Evolutionary conservation across 192 early-diverging fungal genomes (phyloP).

Genomic region (Coemansia umbellata): DNA sequence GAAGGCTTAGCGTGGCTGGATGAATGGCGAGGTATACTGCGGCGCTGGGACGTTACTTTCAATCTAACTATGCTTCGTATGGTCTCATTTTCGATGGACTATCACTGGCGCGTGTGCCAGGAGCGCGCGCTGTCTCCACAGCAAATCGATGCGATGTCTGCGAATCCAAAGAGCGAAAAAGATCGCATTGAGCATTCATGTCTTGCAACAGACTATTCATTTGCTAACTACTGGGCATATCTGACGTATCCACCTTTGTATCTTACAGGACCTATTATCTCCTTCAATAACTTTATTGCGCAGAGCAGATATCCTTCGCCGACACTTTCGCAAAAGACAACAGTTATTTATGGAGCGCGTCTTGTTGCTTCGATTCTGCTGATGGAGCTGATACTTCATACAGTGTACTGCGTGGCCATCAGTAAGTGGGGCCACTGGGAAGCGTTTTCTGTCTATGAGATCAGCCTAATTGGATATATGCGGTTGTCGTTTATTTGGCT

Average conservation of each 20-base stretch:
- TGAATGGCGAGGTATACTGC: conserved; percentile 61
- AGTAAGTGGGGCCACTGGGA: conserved; percentile 84
- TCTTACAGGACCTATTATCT: conserved; percentile 91
- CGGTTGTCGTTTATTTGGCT: conserved; percentile 92
- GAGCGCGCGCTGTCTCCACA: conserved; percentile 20
- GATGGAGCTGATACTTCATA: conserved; percentile 90
- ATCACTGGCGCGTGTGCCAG: conserved; percentile 71
- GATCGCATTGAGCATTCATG: conserved; percentile 58
- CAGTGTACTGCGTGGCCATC: conserved; percentile 86
- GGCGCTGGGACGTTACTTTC: conserved; percentile 86
- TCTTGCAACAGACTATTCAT: conserved; percentile 66
- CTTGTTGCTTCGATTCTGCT: conserved; percentile 60
- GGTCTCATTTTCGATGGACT: conserved; percentile 92
- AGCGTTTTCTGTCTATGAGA: conserved; percentile 71
- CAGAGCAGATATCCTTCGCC: conserved; percentile 65
- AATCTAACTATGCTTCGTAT: conserved; percentile 87
- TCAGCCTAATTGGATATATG: conserved; percentile 84
- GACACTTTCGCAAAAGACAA: conserved; percentile 1
- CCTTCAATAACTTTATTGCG: conserved; percentile 87
- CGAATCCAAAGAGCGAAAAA: conserved; percentile 45
- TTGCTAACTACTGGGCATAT: conserved; percentile 75
- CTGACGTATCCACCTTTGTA: conserved; percentile 89
- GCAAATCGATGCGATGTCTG: conserved; percentile 12
- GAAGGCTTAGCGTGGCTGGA: conserved; percentile 66
- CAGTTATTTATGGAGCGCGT: conserved; percentile 61